Base-by-base conservation (phyloP, 2,329 filamentous ascomycete genomes). In the Colletotrichum sp. region DNA sequence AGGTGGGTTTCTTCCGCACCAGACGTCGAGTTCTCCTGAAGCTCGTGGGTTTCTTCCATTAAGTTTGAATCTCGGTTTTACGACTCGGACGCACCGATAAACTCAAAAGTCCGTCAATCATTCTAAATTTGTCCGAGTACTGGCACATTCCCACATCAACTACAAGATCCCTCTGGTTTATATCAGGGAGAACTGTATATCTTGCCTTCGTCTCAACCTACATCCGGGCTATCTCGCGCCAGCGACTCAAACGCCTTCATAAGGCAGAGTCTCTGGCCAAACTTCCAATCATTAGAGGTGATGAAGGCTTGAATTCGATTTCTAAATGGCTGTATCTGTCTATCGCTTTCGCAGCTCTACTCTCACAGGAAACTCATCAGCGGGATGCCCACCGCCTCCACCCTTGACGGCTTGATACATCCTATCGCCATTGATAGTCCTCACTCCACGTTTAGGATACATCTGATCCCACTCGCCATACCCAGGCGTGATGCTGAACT, bases 401-500 rank as follows among this genome's bases (percentile, higher is more conserved):
- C 67, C 70, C 26, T 61, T 34, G 4, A 24, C 55, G 39, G 67
- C 52, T 16, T 71, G 60, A 1, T 72, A 75, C 16, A 48, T 61
- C 18, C 72, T 61, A 4, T 72, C 28, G 21, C 68, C 69, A 13
- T 68, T 66, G 30, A 68, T 81, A 68, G 77, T 80, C 34, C 75
- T 81, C 26, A 82, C 78, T 28, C 83, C 69, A 30, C 32, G 28
- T 13, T 24, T 55, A 7, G 52, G 57, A 48, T 72, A 26, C 16
- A 64, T 39, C 36, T 64, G 24, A 57, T 75, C 73, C 43, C 60
- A 60, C 30, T 75, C 63, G 1, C 36, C 73, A 32, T 75, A 77
- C 4, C 60, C 65, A 21, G 74, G 36, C 28, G 21, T 55, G 26
- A 73, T 66, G 28, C 90, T 88, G 63, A 90, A 89, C 10, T 86